Percentiles rank a stretch among this genome's conserved stretches.
These are phyloP conservation scores for Pseudoscleropodium purum DNA, from an alignment of 225 moss, liverwort and hornwort species.

Conservation along the genomic window DNA sequence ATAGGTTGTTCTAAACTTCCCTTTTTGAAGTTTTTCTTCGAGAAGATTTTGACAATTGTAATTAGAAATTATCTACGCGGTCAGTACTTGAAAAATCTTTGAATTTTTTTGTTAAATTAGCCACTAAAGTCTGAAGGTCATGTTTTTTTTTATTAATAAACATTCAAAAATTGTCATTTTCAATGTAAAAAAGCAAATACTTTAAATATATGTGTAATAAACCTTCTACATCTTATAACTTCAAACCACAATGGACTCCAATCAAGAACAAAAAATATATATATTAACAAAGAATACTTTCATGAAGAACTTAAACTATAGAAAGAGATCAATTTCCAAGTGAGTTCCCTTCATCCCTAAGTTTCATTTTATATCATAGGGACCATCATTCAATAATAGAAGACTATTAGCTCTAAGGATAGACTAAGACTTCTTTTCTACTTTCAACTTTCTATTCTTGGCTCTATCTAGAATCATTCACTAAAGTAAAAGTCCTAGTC, in stretches of 20 bases:
- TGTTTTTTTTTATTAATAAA: too few relatives aligned
- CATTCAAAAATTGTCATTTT: too few relatives aligned
- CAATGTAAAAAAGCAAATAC: too few relatives aligned
- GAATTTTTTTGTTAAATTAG: too few relatives aligned
- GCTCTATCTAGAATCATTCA: not conserved
- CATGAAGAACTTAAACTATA: not conserved
- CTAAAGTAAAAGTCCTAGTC: too few relatives aligned
- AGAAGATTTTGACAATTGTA: not conserved
- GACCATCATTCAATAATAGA: not conserved
- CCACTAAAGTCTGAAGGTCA: too few relatives aligned
- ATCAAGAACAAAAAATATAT: not conserved
- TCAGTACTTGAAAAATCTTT: too few relatives aligned
- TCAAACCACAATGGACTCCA: not conserved
- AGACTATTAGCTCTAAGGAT: not conserved
- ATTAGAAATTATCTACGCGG: not conserved
- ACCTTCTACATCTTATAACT: too few relatives aligned
- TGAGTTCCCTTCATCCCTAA: not conserved
- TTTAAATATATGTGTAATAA: too few relatives aligned
- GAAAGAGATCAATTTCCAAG: not conserved
- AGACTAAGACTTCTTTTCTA: not conserved
- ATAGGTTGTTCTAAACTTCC: not conserved
- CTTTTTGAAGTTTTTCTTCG: not conserved
- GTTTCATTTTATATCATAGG: not conserved
- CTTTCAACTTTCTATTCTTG: not conserved
- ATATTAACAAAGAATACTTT: not conserved